Conservation (phyloP, 2,329 filamentous ascomycete species). For the Fusarium sp. region DNA sequence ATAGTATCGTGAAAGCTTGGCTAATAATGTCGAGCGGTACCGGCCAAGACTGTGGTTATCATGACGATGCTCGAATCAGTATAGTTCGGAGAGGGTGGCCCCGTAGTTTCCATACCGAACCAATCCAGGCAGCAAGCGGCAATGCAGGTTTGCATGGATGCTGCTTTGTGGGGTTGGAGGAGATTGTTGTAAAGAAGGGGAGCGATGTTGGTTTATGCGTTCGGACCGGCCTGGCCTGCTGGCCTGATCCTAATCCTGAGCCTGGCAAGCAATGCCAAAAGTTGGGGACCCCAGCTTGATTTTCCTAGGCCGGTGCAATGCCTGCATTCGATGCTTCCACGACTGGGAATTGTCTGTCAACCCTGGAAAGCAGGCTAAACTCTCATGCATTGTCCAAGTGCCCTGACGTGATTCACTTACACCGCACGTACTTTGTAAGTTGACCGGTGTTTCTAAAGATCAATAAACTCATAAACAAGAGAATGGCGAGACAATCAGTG, state of each 20-base stretch:
- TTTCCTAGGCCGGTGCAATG: slow-evolving; percentile 5
- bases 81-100: slow-evolving; percentile 20
- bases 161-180: slow-evolving; percentile 33
- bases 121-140: slow-evolving; percentile 23
- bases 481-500: slow-evolving; percentile 11
- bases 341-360: slow-evolving; percentile 4
- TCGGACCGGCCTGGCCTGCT: slow-evolving; percentile 11
- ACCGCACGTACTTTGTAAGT: neutral
- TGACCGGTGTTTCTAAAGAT: neutral
- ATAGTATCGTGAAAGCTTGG: slow-evolving; percentile 21
- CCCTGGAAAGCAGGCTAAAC: neutral
- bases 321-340: slow-evolving; percentile 16
- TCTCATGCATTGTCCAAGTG: slow-evolving; percentile 12
- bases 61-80: slow-evolving; percentile 7
- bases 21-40: slow-evolving; percentile 5
- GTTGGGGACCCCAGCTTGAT: slow-evolving; percentile 32
- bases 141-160: slow-evolving; percentile 33
- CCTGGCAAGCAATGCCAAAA: slow-evolving; percentile 15
- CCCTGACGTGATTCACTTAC: slow-evolving; percentile 15
- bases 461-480: neutral
- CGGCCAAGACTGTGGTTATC: slow-evolving; percentile 4
- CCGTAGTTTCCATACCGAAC: slow-evolving; percentile 12
- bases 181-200: slow-evolving; percentile 26
- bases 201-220: slow-evolving; percentile 26
- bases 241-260: neutral